Percentiles rank a stretch among this genome's conserved stretches.
Evolutionary conservation across 1,139 yeast genomes (phyloP).

Genomic region (Hyphopichia buzzinii): DNA sequence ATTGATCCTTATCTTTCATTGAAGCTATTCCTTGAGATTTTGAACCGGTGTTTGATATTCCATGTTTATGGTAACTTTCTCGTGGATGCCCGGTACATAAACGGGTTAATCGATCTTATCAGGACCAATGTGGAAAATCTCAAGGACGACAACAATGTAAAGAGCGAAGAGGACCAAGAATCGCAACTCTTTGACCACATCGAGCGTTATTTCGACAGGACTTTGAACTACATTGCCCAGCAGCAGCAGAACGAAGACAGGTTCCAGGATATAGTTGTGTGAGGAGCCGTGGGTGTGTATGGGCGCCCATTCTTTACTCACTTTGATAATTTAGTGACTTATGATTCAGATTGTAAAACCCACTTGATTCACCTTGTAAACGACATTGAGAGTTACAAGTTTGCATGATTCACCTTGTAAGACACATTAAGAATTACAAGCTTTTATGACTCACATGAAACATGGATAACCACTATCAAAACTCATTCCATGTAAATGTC

Average conservation of each 20-base stretch:
- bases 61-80: slow-evolving; percentile 78
- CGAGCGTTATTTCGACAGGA: slow-evolving; percentile 54
- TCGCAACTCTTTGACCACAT: slow-evolving; percentile 32
- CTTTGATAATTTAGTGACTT: too few species aligned
- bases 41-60: slow-evolving; percentile 81
- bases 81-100: slow-evolving; percentile 71
- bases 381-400: too few species aligned
- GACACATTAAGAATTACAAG: too few species aligned
- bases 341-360: too few species aligned
- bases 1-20: slow-evolving; percentile 80
- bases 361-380: too few species aligned
- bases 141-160: slow-evolving; percentile 24
- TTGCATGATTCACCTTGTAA: too few species aligned
- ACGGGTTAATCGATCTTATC: slow-evolving; percentile 82
- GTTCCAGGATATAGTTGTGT: slow-evolving; percentile 42
- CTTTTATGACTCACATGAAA: too few species aligned
- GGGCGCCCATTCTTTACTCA: too few species aligned
- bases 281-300: too few species aligned
- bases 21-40: slow-evolving; percentile 83
- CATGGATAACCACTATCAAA: too few species aligned
- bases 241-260: slow-evolving; percentile 67
- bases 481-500: too few species aligned
- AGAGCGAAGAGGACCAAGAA: slow-evolving; percentile 31
- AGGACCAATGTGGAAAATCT: slow-evolving; percentile 69
- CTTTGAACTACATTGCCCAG: slow-evolving; percentile 61